A percentile compares a stretch with the other conserved stretches of the same genome.
Conservation (phyloP, 2,329 filamentous ascomycete genomes). For the Xylariaceae sp. region DNA sequence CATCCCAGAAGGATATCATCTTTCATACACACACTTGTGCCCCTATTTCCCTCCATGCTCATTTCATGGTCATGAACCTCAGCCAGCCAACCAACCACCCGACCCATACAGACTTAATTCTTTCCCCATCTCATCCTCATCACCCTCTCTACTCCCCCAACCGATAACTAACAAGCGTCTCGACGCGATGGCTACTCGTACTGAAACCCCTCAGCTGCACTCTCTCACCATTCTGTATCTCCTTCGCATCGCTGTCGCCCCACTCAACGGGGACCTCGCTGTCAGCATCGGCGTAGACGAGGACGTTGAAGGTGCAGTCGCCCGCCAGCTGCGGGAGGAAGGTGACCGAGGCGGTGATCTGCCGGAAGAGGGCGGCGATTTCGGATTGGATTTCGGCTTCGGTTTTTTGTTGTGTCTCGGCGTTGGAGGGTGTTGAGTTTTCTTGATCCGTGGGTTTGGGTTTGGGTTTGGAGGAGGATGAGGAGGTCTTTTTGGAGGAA, state of each 20-base stretch:
- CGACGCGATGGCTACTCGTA: constrained; percentile 88
- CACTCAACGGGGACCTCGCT: constrained; percentile 96
- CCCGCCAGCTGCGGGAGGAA: constrained; percentile 91
- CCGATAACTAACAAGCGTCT: constrained; percentile 92
- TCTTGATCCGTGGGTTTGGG: constrained; percentile 44
- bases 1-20: no score
- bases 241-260: constrained; percentile 97
- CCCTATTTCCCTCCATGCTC: no score
- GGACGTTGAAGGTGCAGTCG: constrained; percentile 96
- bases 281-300: constrained; percentile 96
- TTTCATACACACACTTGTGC: no score
- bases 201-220: constrained; percentile 95
- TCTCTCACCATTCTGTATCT: constrained; percentile 90
- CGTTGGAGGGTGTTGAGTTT: constrained; percentile 15
- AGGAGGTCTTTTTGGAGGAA: constrained; percentile 38
- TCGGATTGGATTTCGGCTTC: constrained; percentile 92
- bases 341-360: constrained; percentile 96
- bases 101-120: no score
- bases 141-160: constrained; percentile 38
- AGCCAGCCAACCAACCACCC: no score
- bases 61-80: no score
- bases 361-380: constrained; percentile 93
- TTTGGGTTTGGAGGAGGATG: constrained; percentile 46
- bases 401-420: constrained; percentile 65
- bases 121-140: neutral